These are phyloP conservation scores for Talaromyces sp. DNA, from an alignment of 2,329 filamentous ascomycete genomes.

Conservation along the genomic window DNA sequence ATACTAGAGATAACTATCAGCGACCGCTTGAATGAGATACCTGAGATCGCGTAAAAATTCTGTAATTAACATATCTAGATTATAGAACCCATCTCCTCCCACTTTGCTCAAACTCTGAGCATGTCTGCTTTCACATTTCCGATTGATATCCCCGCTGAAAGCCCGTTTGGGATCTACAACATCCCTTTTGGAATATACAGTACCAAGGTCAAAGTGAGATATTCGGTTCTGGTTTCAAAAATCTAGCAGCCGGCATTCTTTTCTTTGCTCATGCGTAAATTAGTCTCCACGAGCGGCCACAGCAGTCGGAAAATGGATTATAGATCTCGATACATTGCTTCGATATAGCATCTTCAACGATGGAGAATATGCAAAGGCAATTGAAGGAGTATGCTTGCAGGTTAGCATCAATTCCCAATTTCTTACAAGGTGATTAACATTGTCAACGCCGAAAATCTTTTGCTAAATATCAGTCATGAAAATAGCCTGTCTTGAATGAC, in stretches of 20 bases:
- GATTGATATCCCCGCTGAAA: constrained; percentile 50
- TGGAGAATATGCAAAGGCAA: background rate
- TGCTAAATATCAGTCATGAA: background rate
- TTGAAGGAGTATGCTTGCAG: background rate
- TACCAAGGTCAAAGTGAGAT: background rate
- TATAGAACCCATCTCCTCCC: background rate
- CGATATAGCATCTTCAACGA: background rate
- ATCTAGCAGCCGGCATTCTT: background rate
- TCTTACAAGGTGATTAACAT: too few species aligned
- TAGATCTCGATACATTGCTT: constrained; percentile 4
- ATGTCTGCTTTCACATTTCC: constrained; percentile 1
- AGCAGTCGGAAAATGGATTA: background rate
- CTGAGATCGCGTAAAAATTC: background rate
- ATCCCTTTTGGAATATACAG: constrained; percentile 15
- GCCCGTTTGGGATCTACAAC: constrained; percentile 13
- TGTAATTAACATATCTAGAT: background rate
- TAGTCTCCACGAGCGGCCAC: background rate
- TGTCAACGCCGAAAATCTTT: background rate
- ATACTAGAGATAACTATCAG: background rate
- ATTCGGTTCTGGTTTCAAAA: background rate
- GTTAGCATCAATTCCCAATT: background rate
- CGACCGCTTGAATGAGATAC: background rate
- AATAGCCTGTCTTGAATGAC: constrained; percentile 7
- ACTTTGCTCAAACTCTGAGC: background rate
- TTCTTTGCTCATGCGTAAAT: background rate